Evolutionary conservation across 352 stramenopile genomes (phyloP), one percentile per base, ranked within the genome.

Genomic region (Globisporangium orthogonon): DNA sequence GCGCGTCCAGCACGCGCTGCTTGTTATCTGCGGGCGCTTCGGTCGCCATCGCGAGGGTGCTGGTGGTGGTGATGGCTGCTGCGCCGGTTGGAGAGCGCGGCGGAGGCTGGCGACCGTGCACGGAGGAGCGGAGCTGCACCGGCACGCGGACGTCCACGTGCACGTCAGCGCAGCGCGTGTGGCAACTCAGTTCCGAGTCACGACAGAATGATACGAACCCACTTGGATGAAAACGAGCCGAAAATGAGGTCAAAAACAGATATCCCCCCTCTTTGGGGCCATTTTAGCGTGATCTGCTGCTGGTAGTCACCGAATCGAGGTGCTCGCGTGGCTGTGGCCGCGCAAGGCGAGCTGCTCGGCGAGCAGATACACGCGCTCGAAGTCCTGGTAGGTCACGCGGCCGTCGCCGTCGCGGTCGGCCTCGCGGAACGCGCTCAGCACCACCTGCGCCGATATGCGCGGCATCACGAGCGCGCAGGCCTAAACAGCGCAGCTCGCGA

Each of bases 341-440:
- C 43, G n/a, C 5, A 13, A 3, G 14, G 43, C 43, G 43, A 48
- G 43, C 18, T 48, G 43, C 43, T 48, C 43, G 0, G 39, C 14
- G 5, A 56, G 51, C 28, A 49, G 43, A 37, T 54, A 63, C 44
- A 63, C 23, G 23, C 28, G 31, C 51, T 63, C 58, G 43, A 63
- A 63, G 35, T 63, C 50, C 18, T 63, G 58, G 18, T 63, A 58
- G 15, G 58, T 58, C 51, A 58, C 58, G 35, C 52, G 45, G 23
- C 71, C 76, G 53, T 89, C 76, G 28, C 70, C 56, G 48, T 89
- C 70, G 31, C 76, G 71, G 52, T 89, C 79, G 17, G 74, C 76
- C 56, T 84, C 76, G 28, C 53, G 62, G 47, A 89, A 89, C 6
- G 67, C 60, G 9, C 65, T 47, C 18, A 75, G 47, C 56, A 74